phyloP scores from a whole-genome alignment of 306 rosid genomes.

The Senna tora region DNA sequence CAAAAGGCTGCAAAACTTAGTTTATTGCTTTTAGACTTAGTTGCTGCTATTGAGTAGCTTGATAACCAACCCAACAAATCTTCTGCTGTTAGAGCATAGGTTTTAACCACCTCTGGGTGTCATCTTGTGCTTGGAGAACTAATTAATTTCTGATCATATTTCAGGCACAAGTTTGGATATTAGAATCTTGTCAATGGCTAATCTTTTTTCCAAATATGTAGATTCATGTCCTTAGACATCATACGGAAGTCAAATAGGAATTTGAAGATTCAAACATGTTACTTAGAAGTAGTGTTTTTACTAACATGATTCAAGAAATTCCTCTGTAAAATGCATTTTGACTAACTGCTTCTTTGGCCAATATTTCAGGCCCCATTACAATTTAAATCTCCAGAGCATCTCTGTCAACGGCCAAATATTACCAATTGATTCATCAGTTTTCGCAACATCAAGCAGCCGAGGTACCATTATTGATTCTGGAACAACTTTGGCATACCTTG shows the following conservation, averaged over 20 bases:
- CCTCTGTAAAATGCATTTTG: slow-evolving; percentile 27
- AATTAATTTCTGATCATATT: neutral
- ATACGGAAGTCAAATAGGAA: slow-evolving; percentile 8
- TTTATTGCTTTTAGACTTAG: slow-evolving; percentile 5
- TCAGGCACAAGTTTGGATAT: slow-evolving; percentile 2
- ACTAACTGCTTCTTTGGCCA: slow-evolving; percentile 31
- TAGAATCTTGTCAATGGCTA: neutral
- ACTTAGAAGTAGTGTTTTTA: neutral
- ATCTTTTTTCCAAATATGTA: neutral
- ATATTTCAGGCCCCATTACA: slow-evolving; percentile 92
- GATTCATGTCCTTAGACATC: slow-evolving; percentile 3
- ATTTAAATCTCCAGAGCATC: slow-evolving; percentile 88
- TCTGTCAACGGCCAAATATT: slow-evolving; percentile 75
- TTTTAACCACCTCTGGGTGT: neutral
- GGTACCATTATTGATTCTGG: slow-evolving; percentile 98
- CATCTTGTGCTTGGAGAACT: neutral
- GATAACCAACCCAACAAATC: neutral
- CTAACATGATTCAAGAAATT: slow-evolving; percentile 23
- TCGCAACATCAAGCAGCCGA: slow-evolving; percentile 73
- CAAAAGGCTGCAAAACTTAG: neutral
- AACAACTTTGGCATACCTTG: slow-evolving; percentile 96
- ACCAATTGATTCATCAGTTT: slow-evolving; percentile 67
- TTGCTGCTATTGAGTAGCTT: neutral
- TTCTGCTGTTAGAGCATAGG: slow-evolving; percentile 6
- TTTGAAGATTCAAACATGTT: slow-evolving; percentile 2